Conservation (phyloP, 805 yeast species). For the Blastobotrys americana region DNA sequence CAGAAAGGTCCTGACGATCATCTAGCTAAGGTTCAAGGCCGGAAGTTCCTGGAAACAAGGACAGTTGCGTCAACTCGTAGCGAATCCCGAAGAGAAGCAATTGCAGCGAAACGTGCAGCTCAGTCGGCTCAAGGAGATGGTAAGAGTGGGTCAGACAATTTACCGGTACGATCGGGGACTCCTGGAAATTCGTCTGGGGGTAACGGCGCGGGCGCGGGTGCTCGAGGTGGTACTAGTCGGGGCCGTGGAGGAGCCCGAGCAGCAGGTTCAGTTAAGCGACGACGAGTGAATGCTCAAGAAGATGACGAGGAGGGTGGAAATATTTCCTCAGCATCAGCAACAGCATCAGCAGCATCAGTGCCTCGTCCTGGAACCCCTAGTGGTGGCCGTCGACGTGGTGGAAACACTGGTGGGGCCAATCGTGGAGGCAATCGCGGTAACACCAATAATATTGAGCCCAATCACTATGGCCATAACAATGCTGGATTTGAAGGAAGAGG, state of each 20-base stretch:
- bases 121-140: slow-evolving; percentile 23
- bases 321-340: neutral
- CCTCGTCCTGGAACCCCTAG: slow-evolving; percentile 19
- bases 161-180: slow-evolving; percentile 1
- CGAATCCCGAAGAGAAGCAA: slow-evolving; percentile 85
- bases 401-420: slow-evolving; percentile 15
- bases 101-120: slow-evolving; percentile 76
- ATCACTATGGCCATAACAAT: slow-evolving; percentile 4
- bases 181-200: slow-evolving; percentile 3
- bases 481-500: neutral
- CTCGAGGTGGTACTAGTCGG: slow-evolving; percentile 9
- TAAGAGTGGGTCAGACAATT: slow-evolving; percentile 5
- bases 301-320: neutral
- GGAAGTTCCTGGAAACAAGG: slow-evolving; percentile 35
- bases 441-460: neutral
- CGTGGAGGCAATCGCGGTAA: slow-evolving; percentile 13
- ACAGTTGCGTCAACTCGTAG: slow-evolving; percentile 56
- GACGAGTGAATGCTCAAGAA: slow-evolving; percentile 9
- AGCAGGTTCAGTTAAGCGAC: neutral
- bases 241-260: slow-evolving; percentile 20
- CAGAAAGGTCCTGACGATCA: slow-evolving; percentile 77
- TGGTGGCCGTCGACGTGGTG: slow-evolving; percentile 11
- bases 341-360: slow-evolving; percentile 2
- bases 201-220: slow-evolving; percentile 8
- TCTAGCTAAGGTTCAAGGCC: slow-evolving; percentile 68